Conservation (phyloP, 352 stramenopile species). For the Globisporangium perplexum region DNA sequence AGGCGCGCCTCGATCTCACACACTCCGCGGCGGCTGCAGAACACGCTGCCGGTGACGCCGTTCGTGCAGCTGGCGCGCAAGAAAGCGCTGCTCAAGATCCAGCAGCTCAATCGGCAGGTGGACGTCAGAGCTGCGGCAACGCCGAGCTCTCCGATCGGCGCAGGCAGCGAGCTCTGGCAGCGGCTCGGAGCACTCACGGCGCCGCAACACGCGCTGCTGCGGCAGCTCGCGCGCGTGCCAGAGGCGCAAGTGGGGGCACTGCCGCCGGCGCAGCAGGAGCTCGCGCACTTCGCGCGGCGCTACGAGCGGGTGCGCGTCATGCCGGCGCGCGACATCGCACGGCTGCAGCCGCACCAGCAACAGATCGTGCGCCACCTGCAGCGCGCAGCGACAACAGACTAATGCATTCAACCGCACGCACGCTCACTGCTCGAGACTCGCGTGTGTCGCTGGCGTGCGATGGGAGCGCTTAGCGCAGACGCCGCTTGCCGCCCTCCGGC, state of each 20-base stretch:
- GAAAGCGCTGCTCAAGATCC: conserved; percentile 43
- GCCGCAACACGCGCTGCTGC: conserved; percentile 31
- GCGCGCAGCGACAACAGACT: conserved; percentile 12
- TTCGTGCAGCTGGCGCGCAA: conserved; percentile 41
- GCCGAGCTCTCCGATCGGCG: not conserved
- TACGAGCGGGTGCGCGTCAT: conserved; percentile 37
- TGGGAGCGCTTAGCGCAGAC: not conserved
- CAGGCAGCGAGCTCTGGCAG: conserved; percentile 8
- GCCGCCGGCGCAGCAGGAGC: conserved; percentile 28
- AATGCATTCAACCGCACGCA: not conserved
- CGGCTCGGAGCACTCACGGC: conserved; percentile 18
- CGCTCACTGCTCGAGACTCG: too few species aligned
- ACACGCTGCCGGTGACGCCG: conserved; percentile 32
- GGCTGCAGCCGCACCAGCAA: conserved; percentile 31
- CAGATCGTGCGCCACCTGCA: conserved; percentile 25
- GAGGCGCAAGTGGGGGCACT: conserved; percentile 31
- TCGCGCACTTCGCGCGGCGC: conserved; percentile 51
- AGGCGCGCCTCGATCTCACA: too few species aligned
- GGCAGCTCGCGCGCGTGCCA: conserved; percentile 30
- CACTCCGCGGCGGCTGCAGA: conserved; percentile 14
- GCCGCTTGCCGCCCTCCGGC: conserved; percentile 5
- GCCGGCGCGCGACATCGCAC: conserved; percentile 22
- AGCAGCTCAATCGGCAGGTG: conserved; percentile 19
- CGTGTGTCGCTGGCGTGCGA: too few species aligned
- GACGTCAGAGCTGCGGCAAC: not conserved